Base-by-base conservation (phyloP, 176 grass and related monocot genomes). In the maize (Zea mays) region DNA sequence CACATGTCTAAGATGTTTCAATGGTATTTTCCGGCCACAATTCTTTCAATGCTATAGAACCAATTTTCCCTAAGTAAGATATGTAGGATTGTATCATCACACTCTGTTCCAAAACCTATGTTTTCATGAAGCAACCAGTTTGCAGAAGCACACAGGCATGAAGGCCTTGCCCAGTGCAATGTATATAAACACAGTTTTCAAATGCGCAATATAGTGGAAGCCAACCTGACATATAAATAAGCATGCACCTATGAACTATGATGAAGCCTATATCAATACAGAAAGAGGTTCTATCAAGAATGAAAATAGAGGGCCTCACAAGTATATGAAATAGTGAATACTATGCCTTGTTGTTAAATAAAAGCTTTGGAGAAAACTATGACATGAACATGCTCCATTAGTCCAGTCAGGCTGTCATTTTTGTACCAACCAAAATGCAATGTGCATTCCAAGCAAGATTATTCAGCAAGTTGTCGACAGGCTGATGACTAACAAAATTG, bases 331-430 rank as follows among this genome's bases (percentile, higher is more conserved):
- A 52, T 17, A 52, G 17, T 52, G 50, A 52, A 27, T 27, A 27
- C 27, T 27, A 27, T 27, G 27, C 27, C 27, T 0, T 27, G 27
- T 27, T 27, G 27, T 27, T 27, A 27, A 27, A 27, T 1, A 27
- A 27, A 27, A 27, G 27, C 27, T 27, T 27, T 27, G 27, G 27
- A 27, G 27, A 27, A 76, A 40, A 40, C 41, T 66, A 36, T 49
- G 67, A 65, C 17, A 78, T 20, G 48, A 57, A 52, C 67, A 87
- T 87, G 73, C 20, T 27, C 27, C 27, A 27, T 27, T 27, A 27
- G 27, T 51, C 38, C 27, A 43, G 61, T 38, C 54, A 83, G 61
- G 62, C 20, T 60, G 52, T 87, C 50, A 68, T 60, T 82, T 73
- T 49, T 59, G 10, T 66, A 42, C 34, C 74, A 71, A 70, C 78